Evolutionary conservation across 305 asterid species (phyloP).

Genomic region (Andrographis paniculata): DNA sequence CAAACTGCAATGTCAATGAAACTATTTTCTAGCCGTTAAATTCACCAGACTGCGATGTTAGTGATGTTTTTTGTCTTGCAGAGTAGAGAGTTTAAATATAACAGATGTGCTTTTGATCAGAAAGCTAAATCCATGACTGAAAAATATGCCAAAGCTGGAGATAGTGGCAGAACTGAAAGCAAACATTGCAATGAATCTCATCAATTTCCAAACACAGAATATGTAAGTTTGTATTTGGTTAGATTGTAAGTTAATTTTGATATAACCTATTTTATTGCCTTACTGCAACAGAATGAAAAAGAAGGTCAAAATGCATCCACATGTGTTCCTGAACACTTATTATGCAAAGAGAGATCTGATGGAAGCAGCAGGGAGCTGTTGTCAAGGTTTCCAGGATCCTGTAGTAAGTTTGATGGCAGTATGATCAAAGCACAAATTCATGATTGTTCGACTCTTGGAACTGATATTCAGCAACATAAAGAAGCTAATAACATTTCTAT

Average conservation of each 20-base stretch:
- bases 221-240: constrained; percentile 26
- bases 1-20: no score
- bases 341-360: constrained; percentile 20
- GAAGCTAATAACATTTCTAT: constrained; percentile 18
- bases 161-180: constrained; percentile 23
- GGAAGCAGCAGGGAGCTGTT: constrained; percentile 49
- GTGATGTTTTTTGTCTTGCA: constrained; percentile 26
- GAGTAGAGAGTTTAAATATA: constrained; percentile 84
- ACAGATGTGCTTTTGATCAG: constrained; percentile 67
- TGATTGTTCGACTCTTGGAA: constrained; percentile 17
- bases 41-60: no score
- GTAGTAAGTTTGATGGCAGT: no score
- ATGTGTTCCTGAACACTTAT: constrained; percentile 16
- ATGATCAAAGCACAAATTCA: constrained; percentile 19
- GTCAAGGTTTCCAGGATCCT: constrained; percentile 29
- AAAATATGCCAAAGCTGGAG: constrained; percentile 48
- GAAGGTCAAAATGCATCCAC: constrained; percentile 27
- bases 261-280: constrained; percentile 16
- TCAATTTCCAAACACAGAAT: constrained; percentile 23
- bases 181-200: constrained; percentile 25
- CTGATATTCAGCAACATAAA: constrained; percentile 21
- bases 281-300: constrained; percentile 31
- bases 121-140: constrained; percentile 78
- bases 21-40: no score
- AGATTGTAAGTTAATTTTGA: neutral